Evolutionary conservation across 2,329 filamentous ascomycete species (phyloP), one percentile per base, ranked within the genome.

Genomic region (Daldinia eschscholtzii): DNA sequence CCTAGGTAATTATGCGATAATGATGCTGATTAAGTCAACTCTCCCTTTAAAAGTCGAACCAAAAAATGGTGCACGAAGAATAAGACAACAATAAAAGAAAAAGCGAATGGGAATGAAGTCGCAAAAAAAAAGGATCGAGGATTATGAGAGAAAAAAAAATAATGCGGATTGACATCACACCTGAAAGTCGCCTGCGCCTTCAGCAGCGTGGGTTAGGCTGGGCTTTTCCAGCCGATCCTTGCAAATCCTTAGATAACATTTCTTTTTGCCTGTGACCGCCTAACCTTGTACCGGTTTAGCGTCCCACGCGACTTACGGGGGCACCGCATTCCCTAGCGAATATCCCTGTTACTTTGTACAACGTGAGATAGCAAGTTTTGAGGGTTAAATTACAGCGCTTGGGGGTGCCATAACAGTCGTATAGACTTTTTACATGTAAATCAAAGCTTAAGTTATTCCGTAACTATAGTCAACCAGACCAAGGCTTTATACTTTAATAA

Each of bases 81-180:
- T 37, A 4, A 44, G 57, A 64, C 33, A 28, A 33, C 10, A n/a
- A 55, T n/a, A 50, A 37, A 37, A 42, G 7, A 9, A 53, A 39
- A 63, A 56, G 13, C 37, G 37, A 48, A 63, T 15, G 33, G 53
- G 50, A 56, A 59, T 2, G 15, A 70, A 70, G 57, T 61, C 61
- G 48, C 28, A 56, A 68, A 62, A 57, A 57, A 35, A 59, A 55
- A 35, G 56, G 33, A 66, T 66, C 23, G 50, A 41, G 37, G 56
- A 60, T 64, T 23, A 61, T 62, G 39, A 46, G 52, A 56, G 55
- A 57, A 58, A 56, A 55, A 67, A 58, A 53, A 65, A 55, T 42
- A 56, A 61, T 37, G 64, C 50, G 46, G 56, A 41, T 59, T 71
- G 67, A 71, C 67, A 70, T 71, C 69, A 70, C 59, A 67, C 37